Percentiles rank a stretch among this genome's conserved stretches.
These are phyloP conservation scores for Lentinula sp. DNA, from an alignment of 768 basidiomycete species.

Conservation along the genomic window DNA sequence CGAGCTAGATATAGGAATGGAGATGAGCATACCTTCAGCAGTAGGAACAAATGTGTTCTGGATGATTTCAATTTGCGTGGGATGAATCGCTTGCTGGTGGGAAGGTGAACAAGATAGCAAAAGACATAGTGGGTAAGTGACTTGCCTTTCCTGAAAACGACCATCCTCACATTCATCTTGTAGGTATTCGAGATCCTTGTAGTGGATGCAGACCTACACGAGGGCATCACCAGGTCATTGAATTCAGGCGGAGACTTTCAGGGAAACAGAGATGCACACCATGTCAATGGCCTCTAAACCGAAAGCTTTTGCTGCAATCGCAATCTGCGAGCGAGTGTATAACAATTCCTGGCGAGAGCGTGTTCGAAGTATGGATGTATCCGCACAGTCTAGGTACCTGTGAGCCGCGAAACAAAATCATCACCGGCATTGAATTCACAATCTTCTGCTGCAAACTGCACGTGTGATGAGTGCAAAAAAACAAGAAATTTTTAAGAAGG, in stretches of 20 bases:
- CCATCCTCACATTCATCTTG: slow-evolving; percentile 77
- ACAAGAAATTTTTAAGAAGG: neutral
- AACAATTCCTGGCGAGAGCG: slow-evolving; percentile 69
- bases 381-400: slow-evolving; percentile 70
- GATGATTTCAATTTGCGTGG: slow-evolving; percentile 71
- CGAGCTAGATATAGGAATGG: neutral
- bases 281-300: slow-evolving; percentile 86
- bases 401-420: neutral
- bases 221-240: neutral
- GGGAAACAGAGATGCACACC: slow-evolving; percentile 32
- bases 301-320: slow-evolving; percentile 78
- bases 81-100: slow-evolving; percentile 92
- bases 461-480: neutral
- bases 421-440: slow-evolving; percentile 39
- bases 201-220: slow-evolving; percentile 78
- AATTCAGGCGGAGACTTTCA: neutral
- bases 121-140: neutral
- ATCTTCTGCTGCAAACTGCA: slow-evolving; percentile 91
- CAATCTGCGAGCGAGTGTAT: slow-evolving; percentile 78
- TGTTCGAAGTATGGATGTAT: slow-evolving; percentile 78
- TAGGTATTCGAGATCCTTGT: slow-evolving; percentile 64
- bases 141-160: slow-evolving; percentile 84
- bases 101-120: neutral
- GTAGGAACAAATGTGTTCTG: slow-evolving; percentile 78
- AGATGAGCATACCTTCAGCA: slow-evolving; percentile 42